Evolutionary conservation across 108 stramenopile species (phyloP).

Genomic region (Nitzschia inconspicua): DNA sequence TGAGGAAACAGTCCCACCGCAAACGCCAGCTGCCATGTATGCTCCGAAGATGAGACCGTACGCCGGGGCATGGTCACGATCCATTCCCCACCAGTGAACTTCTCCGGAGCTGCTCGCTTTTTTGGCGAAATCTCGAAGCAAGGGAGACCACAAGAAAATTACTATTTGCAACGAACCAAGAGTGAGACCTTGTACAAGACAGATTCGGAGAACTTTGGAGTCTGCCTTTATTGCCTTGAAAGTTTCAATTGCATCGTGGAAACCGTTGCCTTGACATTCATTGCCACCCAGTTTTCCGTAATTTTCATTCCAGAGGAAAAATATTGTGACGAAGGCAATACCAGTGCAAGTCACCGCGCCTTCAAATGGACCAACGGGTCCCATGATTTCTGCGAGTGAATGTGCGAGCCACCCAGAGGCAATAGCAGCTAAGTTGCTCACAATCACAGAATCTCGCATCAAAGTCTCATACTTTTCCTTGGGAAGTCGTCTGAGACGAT

Average conservation of each 20-base stretch:
- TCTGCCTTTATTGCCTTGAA: conserved; percentile 11
- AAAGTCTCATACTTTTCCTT: conserved; percentile 42
- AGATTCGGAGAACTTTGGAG: conserved; percentile 33
- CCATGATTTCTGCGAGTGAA: conserved; percentile 37
- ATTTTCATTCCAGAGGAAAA: conserved; percentile 66
- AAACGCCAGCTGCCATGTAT: conserved; percentile 67
- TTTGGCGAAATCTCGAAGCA: conserved; percentile 26
- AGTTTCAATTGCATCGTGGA: neutral
- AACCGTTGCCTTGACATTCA: neutral
- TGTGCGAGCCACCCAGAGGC: conserved; percentile 59
- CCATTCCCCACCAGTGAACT: conserved; percentile 14
- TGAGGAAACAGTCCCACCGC: conserved; percentile 43
- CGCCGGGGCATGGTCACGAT: conserved; percentile 28
- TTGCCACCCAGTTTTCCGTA: conserved; percentile 34
- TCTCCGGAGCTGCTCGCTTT: neutral
- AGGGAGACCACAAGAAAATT: conserved; percentile 69
- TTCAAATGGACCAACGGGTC: conserved; percentile 76
- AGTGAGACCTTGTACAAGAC: conserved; percentile 56
- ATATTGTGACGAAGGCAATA: conserved; percentile 41
- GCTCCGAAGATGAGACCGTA: conserved; percentile 66
- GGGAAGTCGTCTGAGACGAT: conserved; percentile 35
- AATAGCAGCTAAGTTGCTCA: conserved; percentile 74
- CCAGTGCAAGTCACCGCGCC: conserved; percentile 60
- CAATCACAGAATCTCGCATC: conserved; percentile 50
- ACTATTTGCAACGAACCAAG: conserved; percentile 64